Conservation (phyloP, 495 filamentous ascomycete genomes). For the Podospora pseudoanserina region DNA sequence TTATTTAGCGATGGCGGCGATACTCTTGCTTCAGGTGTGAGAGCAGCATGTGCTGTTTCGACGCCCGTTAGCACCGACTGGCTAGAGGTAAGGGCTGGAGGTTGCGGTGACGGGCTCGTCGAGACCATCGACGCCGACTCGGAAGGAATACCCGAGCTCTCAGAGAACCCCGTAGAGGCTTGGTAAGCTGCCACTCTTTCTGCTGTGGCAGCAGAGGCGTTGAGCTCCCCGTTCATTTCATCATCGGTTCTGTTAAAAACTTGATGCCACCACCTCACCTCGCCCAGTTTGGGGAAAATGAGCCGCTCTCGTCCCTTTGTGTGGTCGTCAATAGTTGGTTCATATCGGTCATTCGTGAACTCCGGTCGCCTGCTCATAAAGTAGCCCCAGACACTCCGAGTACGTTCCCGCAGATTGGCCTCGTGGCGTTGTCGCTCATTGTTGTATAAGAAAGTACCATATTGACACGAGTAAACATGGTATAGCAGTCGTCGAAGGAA, state of each 20-base stretch:
- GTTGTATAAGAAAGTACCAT: constrained; percentile 94
- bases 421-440: constrained; percentile 86
- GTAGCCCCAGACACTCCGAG: constrained; percentile 93
- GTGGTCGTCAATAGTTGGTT: constrained; percentile 69
- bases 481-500: constrained; percentile 89
- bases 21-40: constrained; percentile 35
- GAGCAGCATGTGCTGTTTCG: constrained; percentile 38
- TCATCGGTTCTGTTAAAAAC: constrained; percentile 77
- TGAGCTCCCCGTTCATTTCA: constrained; percentile 82
- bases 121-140: constrained; percentile 18
- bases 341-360: constrained; percentile 79
- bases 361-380: constrained; percentile 74
- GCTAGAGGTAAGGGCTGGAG: constrained; percentile 34
- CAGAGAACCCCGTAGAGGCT: constrained; percentile 23
- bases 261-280: constrained; percentile 87
- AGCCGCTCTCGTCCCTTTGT: constrained; percentile 75
- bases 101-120: constrained; percentile 29
- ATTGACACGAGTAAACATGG: constrained; percentile 94
- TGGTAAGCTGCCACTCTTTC: constrained; percentile 33
- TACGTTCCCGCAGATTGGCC: constrained; percentile 63
- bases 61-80: constrained; percentile 43
- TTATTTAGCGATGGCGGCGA: constrained; percentile 34
- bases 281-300: constrained; percentile 66
- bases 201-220: constrained; percentile 37
- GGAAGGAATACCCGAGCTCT: constrained; percentile 23